Evolutionary conservation across 805 yeast species (phyloP).

Genomic region (Kockiozyma suomiensis): DNA sequence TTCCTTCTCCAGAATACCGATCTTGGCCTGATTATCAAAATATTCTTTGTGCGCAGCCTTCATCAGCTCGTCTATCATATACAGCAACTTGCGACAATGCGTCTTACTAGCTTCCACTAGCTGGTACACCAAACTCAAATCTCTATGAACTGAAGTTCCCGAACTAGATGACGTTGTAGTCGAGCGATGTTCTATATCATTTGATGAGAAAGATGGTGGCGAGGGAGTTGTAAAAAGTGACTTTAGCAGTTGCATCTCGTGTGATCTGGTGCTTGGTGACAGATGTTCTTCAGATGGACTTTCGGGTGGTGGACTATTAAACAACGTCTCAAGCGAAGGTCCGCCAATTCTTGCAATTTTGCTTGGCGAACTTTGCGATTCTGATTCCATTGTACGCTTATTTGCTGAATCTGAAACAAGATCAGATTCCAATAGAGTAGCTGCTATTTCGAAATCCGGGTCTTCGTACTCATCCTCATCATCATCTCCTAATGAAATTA

Average conservation of each 20-base stretch:
- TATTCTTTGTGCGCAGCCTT: not conserved
- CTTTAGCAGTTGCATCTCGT: no score
- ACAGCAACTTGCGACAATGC: not conserved
- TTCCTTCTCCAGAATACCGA: not conserved
- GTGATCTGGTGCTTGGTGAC: no score
- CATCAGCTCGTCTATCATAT: not conserved
- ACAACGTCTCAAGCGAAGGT: not conserved
- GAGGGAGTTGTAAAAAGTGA: no score
- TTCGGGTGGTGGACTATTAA: not conserved
- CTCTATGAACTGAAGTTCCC: not conserved
- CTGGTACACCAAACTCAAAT: not conserved
- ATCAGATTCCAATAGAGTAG: no score
- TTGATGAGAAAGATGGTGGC: no score
- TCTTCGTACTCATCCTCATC: not conserved
- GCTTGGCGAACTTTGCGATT: no score
- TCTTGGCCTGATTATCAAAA: not conserved
- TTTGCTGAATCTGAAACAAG: no score
- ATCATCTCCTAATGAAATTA: no score
- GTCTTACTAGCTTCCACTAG: not conserved
- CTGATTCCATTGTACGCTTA: no score
- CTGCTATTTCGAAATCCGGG: not conserved
- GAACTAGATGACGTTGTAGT: not conserved
- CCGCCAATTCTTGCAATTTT: not conserved
- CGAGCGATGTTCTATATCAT: no score
- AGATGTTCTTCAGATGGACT: no score